These are phyloP conservation scores for Iris pallida DNA, from an alignment of 116 monocot genomes.

Conservation along the genomic window DNA sequence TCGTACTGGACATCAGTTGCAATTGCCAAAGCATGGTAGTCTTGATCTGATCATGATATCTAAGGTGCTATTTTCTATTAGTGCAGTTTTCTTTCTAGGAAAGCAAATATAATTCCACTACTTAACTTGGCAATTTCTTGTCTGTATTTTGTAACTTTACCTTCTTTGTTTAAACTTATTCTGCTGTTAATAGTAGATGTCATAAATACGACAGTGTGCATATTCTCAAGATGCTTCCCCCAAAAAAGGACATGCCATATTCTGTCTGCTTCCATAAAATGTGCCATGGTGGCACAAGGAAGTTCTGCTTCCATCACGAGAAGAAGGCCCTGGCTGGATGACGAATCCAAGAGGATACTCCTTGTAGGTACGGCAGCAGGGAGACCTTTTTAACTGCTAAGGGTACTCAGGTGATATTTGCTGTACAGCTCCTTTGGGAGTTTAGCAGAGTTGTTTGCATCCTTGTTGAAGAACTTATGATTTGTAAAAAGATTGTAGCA, in stretches of 20 bases:
- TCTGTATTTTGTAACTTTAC: neutral
- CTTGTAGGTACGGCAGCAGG: neutral
- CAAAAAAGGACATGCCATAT: neutral
- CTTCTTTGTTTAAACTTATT: neutral
- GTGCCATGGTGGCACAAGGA: neutral
- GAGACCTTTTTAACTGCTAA: too few species aligned
- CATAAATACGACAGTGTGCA: conserved; percentile 4
- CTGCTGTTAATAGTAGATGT: conserved; percentile 1
- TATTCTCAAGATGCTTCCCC: neutral
- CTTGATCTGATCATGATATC: neutral
- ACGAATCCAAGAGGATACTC: conserved; percentile 1
- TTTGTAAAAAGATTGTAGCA: neutral
- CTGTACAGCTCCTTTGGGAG: neutral
- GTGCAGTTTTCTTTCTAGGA: neutral
- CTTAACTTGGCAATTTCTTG: neutral
- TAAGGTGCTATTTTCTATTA: too few species aligned
- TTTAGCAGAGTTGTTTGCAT: conserved; percentile 4
- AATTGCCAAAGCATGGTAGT: neutral
- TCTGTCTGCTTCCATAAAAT: neutral
- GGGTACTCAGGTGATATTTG: neutral
- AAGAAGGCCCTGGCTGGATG: conserved; percentile 11
- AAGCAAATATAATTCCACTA: neutral
- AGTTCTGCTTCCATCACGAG: neutral
- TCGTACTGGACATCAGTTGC: neutral
- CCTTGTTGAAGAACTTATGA: neutral